These are phyloP conservation scores for Morella rubra DNA, from an alignment of 306 rosid genomes.

Conservation along the genomic window DNA sequence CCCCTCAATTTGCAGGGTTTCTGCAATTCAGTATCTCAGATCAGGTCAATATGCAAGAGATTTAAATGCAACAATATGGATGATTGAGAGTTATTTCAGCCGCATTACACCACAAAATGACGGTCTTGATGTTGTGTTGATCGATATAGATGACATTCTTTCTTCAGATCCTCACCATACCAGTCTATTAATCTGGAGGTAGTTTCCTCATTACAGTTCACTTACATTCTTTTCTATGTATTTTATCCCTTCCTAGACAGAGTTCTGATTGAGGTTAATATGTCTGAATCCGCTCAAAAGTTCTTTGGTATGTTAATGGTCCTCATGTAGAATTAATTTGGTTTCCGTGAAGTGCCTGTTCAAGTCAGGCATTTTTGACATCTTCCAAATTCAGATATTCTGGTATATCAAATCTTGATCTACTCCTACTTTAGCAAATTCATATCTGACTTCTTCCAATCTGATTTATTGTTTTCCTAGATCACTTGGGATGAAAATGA, in stretches of 20 bases:
- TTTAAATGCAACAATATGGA: conserved; percentile 44
- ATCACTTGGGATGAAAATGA: conserved; percentile 17
- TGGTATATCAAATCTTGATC: background rate
- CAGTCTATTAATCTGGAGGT: conserved; percentile 40
- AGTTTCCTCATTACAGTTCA: conserved; percentile 5
- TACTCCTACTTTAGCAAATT: background rate
- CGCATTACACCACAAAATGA: conserved; percentile 30
- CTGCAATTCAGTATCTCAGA: conserved; percentile 47
- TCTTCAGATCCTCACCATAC: conserved; percentile 27
- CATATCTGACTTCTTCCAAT: conserved; percentile 16
- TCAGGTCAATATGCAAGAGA: conserved; percentile 74
- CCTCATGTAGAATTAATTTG: background rate
- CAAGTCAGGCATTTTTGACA: background rate
- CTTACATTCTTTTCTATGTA: background rate
- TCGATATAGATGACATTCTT: conserved; percentile 70
- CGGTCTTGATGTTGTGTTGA: conserved; percentile 57
- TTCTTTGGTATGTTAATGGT: background rate
- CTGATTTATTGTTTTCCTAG: conserved; percentile 17
- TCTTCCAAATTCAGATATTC: background rate
- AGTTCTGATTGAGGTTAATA: background rate
- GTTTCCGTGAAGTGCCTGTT: background rate
- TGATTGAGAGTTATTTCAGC: conserved; percentile 56
- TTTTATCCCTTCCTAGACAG: background rate
- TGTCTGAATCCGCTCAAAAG: background rate
- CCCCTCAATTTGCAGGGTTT: conserved; percentile 53